A percentile compares a stretch with the other conserved stretches of the same genome.
These are phyloP conservation scores for Aspergillus haitiensis DNA, from an alignment of 495 filamentous ascomycete species.

Conservation along the genomic window DNA sequence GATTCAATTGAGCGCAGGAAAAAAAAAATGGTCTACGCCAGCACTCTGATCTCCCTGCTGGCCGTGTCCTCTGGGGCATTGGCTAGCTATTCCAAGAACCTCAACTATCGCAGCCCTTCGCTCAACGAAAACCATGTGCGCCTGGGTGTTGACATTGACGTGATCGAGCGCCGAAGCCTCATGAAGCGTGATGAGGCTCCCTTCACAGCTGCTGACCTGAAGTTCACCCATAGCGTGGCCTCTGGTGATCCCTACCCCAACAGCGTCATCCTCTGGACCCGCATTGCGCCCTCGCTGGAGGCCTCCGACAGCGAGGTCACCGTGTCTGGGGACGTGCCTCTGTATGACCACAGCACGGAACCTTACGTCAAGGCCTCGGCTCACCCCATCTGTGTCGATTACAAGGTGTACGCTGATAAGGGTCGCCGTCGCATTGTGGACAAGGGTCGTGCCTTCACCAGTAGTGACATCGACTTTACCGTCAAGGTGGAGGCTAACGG, in stretches of 20 bases:
- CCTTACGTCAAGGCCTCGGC: slow-evolving; percentile 21
- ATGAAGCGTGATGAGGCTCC: slow-evolving; percentile 34
- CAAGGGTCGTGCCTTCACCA: slow-evolving; percentile 58
- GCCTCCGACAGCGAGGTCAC: slow-evolving; percentile 58
- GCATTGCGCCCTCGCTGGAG: slow-evolving; percentile 53
- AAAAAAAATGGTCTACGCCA: slow-evolving; percentile 11
- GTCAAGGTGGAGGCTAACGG: slow-evolving; percentile 62
- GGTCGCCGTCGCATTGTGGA: slow-evolving; percentile 33
- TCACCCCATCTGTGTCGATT: slow-evolving; percentile 55
- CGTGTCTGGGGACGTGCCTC: slow-evolving; percentile 52
- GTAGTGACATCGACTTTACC: slow-evolving; percentile 69
- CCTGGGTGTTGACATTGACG: slow-evolving; percentile 54
- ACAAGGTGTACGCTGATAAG: slow-evolving; percentile 45
- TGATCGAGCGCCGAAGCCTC: slow-evolving; percentile 29
- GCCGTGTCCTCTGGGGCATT: slow-evolving; percentile 15
- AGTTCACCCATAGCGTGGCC: slow-evolving; percentile 70
- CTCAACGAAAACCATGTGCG: slow-evolving; percentile 49
- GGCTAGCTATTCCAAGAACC: slow-evolving; percentile 44
- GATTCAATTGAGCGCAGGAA: too few species aligned
- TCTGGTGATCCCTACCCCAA: slow-evolving; percentile 65
- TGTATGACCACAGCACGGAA: slow-evolving; percentile 59
- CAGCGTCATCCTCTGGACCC: slow-evolving; percentile 67
- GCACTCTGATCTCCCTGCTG: slow-evolving; percentile 16
- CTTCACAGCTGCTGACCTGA: slow-evolving; percentile 49
- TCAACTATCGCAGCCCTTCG: slow-evolving; percentile 62